Evolutionary conservation across 2,329 filamentous ascomycete genomes (phyloP), one percentile per base, ranked within the genome.

Genomic region (Aureobasidium sp.): DNA sequence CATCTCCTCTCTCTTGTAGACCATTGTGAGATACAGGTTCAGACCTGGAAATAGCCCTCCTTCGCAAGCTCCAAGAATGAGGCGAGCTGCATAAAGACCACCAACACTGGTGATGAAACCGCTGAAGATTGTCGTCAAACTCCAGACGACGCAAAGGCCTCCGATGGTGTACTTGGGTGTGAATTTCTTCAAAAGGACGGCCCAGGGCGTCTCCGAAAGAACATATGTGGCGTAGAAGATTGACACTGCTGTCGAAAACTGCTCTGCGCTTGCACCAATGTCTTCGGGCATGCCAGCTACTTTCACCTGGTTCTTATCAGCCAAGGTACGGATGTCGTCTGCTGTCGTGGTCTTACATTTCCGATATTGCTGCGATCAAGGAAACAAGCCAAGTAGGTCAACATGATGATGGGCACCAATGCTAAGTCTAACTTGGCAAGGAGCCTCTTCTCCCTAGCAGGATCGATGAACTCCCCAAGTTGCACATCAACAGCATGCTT

Each of bases 281-380:
- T 77, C 78, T 43, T 74, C 71, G 2, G 76, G 75, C 76, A 81
- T 79, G 50, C 76, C 75, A 37, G 76, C 77, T 6, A 77, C 73
- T 62, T 75, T 76, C 44, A 61, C 63, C 56, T 60, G 12, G 32
- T 5, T 4, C 29, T 26, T 52, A 34, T 52, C 32, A 52, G 48
- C 17, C 15, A 20, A 24, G 17, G 15, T 32, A 20, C 5, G 4
- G 20, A 20, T 9, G 24, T 15, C 5, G 1, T 9, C 27, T 17
- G 13, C 4, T 29, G 24, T 24, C 24, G 15, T 13, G 15, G 8
- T 8, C 55, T 47, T 41, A 56, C 32, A 20, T 55, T 66, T 75
- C 78, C 78, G 43, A 84, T 82, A 65, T 82, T 82, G 24, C 75
- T 75, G 60, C 83, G 76, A 69, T 86, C 83, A 44, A 84, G 72